Evolutionary conservation across 345 rosid genomes (phyloP).

Genomic region (Excoecaria agallocha): DNA sequence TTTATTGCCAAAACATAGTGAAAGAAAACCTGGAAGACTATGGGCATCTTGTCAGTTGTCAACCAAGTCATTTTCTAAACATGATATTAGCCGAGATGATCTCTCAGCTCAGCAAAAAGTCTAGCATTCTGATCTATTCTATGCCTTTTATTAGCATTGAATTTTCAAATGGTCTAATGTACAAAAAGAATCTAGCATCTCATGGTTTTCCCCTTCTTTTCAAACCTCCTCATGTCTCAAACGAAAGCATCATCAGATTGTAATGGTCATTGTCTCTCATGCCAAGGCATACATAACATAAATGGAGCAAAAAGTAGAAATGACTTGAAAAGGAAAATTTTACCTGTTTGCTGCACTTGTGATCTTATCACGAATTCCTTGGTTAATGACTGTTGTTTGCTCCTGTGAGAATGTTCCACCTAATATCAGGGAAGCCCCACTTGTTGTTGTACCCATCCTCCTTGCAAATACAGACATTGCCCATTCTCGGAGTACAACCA

Average conservation of each 20-base stretch:
- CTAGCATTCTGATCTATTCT: neutral
- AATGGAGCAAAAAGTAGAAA: neutral
- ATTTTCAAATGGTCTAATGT: neutral
- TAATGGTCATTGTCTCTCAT: neutral
- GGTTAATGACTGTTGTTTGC: conserved; percentile 54
- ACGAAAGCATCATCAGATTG: neutral
- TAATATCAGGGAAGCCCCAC: conserved; percentile 66
- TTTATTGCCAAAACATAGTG: neutral
- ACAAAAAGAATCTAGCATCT: neutral
- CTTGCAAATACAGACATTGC: conserved; percentile 77
- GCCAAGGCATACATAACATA: neutral
- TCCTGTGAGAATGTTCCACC: conserved; percentile 59
- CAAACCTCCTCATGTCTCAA: neutral
- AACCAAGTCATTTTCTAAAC: neutral
- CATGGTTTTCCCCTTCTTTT: neutral
- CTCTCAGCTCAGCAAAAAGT: neutral
- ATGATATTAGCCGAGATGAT: neutral
- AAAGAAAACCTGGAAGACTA: neutral
- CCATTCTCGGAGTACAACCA: conserved; percentile 87
- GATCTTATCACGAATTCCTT: conserved; percentile 84
- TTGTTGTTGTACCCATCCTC: conserved; percentile 64
- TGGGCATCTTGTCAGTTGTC: neutral
- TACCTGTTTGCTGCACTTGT: conserved; percentile 88
- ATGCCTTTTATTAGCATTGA: neutral
- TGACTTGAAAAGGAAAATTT: conserved; percentile 16